A percentile compares a stretch with the other conserved stretches of the same genome.
These are phyloP conservation scores for Erodium maritimum DNA, from an alignment of 345 rosid species.

Conservation along the genomic window DNA sequence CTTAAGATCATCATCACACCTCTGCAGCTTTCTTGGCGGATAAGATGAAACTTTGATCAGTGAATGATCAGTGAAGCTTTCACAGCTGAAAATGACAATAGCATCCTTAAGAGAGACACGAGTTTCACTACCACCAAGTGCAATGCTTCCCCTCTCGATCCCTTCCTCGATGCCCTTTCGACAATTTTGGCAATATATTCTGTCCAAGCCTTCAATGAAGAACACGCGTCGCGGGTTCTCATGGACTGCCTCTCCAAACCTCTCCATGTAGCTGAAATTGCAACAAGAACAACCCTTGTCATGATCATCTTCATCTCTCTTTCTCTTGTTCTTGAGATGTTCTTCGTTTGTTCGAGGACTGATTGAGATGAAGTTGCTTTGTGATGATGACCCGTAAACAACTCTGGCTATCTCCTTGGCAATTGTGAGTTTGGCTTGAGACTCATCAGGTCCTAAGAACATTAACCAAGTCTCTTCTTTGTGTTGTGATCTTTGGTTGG, in stretches of 20 bases:
- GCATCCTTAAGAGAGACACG: slow-evolving; percentile 43
- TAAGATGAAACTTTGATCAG: slow-evolving; percentile 21
- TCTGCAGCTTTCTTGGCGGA: slow-evolving; percentile 16
- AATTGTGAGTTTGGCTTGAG: slow-evolving; percentile 33
- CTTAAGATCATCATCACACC: slow-evolving; percentile 10
- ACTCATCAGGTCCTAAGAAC: slow-evolving; percentile 34
- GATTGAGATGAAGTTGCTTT: slow-evolving; percentile 26
- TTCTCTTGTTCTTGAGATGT: slow-evolving; percentile 29
- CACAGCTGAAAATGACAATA: slow-evolving; percentile 42
- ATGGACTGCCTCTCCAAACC: slow-evolving; percentile 43
- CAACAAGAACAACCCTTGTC: not conserved
- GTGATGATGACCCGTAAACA: slow-evolving; percentile 57
- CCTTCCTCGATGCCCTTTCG: slow-evolving; percentile 29
- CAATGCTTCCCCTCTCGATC: slow-evolving; percentile 27
- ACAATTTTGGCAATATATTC: slow-evolving; percentile 15
- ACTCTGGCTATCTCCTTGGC: slow-evolving; percentile 47
- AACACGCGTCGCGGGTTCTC: slow-evolving; percentile 62
- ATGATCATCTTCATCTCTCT: slow-evolving; percentile 26
- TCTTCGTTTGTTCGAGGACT: slow-evolving; percentile 15
- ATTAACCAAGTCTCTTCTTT: slow-evolving; percentile 48
- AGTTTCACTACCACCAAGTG: slow-evolving; percentile 27
- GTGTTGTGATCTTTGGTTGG: slow-evolving; percentile 12
- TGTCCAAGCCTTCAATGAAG: slow-evolving; percentile 44
- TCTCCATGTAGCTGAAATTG: slow-evolving; percentile 17
- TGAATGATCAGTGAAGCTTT: slow-evolving; percentile 20